Evolutionary conservation across 176 grass and related monocot genomes (phyloP).

Genomic region (Phoenix roebelenii): DNA sequence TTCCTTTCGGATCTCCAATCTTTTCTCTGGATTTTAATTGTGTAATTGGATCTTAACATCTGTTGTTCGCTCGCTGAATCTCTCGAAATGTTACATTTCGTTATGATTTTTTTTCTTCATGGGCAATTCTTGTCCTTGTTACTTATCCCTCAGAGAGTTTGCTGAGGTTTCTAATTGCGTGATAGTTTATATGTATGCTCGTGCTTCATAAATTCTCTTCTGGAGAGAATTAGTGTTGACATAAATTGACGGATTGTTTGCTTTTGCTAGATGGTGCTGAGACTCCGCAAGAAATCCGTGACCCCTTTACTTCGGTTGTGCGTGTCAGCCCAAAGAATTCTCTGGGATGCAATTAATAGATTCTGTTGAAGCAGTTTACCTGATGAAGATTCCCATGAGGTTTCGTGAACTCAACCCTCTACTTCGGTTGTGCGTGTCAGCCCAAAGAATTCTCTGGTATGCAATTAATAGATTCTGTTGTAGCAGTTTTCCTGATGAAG

Average conservation of each 20-base stretch:
- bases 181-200: too few species aligned
- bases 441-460: conserved; percentile 69
- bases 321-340: conserved; percentile 43
- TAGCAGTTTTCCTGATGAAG: conserved; percentile 71
- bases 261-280: conserved; percentile 49
- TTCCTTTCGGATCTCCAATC: not conserved
- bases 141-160: too few species aligned
- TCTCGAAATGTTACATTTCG: too few species aligned
- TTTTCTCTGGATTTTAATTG: not conserved
- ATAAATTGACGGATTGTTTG: conserved; percentile 38
- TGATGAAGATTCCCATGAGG: conserved; percentile 63
- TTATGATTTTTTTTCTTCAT: too few species aligned
- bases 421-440: conserved; percentile 39
- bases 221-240: not conserved
- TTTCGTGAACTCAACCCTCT: conserved; percentile 24
- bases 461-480: conserved; percentile 60
- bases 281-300: conserved; percentile 23
- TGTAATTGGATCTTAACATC: not conserved
- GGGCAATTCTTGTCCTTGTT: too few species aligned
- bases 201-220: too few species aligned
- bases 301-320: conserved; percentile 32
- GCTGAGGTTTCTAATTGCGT: too few species aligned
- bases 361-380: conserved; percentile 62
- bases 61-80: too few species aligned
- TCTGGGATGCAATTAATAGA: conserved; percentile 77